These are phyloP conservation scores for Cylindrotheca fusiformis DNA, from an alignment of 108 stramenopile species.

Conservation along the genomic window DNA sequence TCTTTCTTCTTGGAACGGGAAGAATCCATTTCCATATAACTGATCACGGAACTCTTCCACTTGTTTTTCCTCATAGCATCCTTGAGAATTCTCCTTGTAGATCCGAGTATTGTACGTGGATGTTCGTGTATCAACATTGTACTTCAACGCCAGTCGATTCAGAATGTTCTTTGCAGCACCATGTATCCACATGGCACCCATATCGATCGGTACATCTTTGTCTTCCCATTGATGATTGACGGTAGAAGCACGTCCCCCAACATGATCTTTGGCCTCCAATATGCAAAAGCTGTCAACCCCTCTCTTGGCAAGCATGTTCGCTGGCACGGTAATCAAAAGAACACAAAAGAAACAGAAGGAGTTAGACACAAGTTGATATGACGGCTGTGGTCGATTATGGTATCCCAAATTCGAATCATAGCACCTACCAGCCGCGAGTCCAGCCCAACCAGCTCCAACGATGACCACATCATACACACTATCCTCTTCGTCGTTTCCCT, in stretches of 20 bases:
- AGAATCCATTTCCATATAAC: not conserved
- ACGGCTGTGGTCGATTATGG: no score
- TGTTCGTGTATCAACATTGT: not conserved
- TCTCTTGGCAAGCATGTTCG: no score
- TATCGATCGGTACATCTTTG: not conserved
- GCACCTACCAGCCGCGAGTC: conserved; percentile 7
- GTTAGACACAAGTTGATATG: no score
- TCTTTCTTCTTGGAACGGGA: not conserved
- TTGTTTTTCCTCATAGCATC: not conserved
- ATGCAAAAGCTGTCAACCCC: not conserved
- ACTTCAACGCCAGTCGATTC: not conserved
- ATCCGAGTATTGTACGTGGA: not conserved
- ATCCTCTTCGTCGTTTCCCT: not conserved
- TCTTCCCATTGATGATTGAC: not conserved
- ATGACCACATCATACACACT: conserved; percentile 11
- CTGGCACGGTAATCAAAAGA: no score
- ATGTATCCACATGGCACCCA: not conserved
- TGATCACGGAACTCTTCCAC: not conserved
- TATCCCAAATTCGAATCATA: no score
- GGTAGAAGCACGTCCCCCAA: conserved; percentile 9
- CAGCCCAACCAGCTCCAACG: conserved; percentile 13
- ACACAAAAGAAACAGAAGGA: no score
- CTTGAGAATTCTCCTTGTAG: not conserved
- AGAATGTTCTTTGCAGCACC: not conserved
- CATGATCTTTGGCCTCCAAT: conserved; percentile 14